These are phyloP conservation scores for Cucurbita moschata DNA, from an alignment of 306 rosid genomes.

Conservation along the genomic window DNA sequence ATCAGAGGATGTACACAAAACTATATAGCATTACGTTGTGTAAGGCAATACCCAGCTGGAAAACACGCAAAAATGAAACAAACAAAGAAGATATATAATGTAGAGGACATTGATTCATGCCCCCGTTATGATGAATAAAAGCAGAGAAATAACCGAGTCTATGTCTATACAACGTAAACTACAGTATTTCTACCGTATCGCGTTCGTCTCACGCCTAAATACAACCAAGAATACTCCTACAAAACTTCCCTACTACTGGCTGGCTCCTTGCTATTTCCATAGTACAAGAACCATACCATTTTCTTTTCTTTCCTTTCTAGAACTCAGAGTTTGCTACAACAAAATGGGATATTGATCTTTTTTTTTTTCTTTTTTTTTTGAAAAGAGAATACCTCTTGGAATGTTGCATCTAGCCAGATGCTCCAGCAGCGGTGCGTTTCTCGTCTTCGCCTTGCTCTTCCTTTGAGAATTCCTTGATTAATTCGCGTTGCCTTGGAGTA, in stretches of 20 bases:
- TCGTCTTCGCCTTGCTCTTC: conserved; percentile 51
- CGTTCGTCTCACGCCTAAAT: not conserved
- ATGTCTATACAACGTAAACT: conserved; percentile 6
- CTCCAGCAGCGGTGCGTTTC: conserved; percentile 32
- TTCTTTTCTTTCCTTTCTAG: not conserved
- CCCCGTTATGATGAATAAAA: not conserved
- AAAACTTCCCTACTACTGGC: conserved; percentile 28
- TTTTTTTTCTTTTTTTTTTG: no score
- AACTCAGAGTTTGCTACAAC: not conserved
- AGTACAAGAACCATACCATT: not conserved
- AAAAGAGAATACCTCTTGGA: not conserved
- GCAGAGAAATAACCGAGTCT: not conserved
- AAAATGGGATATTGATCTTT: not conserved
- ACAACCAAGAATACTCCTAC: conserved; percentile 28
- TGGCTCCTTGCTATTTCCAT: not conserved
- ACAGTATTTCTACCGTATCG: not conserved
- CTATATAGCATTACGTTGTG: no score
- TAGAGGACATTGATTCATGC: not conserved
- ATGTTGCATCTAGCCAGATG: not conserved
- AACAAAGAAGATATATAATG: not conserved
- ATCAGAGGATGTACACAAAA: no score
- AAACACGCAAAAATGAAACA: not conserved
- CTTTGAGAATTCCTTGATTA: conserved; percentile 80
- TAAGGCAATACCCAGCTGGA: not conserved
- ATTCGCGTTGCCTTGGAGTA: conserved; percentile 58